Percentiles rank a stretch among this genome's conserved stretches.
Conservation (phyloP, 495 filamentous ascomycete genomes). For the Extremus antarcticus region DNA sequence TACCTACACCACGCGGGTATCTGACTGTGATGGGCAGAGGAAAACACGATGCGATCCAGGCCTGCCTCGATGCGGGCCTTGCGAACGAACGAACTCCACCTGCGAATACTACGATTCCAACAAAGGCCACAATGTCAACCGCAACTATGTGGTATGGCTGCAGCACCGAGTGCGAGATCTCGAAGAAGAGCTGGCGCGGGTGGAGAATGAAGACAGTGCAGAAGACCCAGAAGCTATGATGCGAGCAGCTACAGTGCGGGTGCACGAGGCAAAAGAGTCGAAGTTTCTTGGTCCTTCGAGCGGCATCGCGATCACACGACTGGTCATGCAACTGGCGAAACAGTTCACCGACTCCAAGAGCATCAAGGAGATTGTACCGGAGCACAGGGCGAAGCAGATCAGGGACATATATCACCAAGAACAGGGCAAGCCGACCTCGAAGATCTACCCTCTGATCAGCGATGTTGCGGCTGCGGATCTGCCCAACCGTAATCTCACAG, state of each 20-base stretch:
- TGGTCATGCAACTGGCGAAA: slow-evolving; percentile 92
- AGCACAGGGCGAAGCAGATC: slow-evolving; percentile 48
- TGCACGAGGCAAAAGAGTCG: slow-evolving; percentile 71
- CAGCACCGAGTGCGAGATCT: slow-evolving; percentile 69
- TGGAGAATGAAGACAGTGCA: slow-evolving; percentile 55
- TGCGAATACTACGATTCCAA: slow-evolving; percentile 91
- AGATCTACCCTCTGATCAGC: slow-evolving; percentile 69
- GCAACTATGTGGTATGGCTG: slow-evolving; percentile 78
- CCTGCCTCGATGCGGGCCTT: slow-evolving; percentile 81
- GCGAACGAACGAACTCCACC: slow-evolving; percentile 74
- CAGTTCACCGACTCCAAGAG: slow-evolving; percentile 71
- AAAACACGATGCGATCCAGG: slow-evolving; percentile 92
- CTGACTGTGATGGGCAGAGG: slow-evolving; percentile 41
- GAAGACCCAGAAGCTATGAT: slow-evolving; percentile 65
- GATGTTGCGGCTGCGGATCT: slow-evolving; percentile 57
- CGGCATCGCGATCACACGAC: slow-evolving; percentile 81
- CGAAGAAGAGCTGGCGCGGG: slow-evolving; percentile 57
- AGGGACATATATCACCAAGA: slow-evolving; percentile 46
- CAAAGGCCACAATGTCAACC: slow-evolving; percentile 63
- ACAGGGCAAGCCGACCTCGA: slow-evolving; percentile 50
- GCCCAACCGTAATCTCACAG: slow-evolving; percentile 54
- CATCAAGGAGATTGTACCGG: slow-evolving; percentile 79
- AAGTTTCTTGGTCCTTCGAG: slow-evolving; percentile 86
- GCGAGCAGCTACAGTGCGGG: slow-evolving; percentile 68
- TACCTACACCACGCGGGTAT: neutral